Conservation (phyloP, 2,329 filamentous ascomycete genomes). For the Cordyceps tenuipes region DNA sequence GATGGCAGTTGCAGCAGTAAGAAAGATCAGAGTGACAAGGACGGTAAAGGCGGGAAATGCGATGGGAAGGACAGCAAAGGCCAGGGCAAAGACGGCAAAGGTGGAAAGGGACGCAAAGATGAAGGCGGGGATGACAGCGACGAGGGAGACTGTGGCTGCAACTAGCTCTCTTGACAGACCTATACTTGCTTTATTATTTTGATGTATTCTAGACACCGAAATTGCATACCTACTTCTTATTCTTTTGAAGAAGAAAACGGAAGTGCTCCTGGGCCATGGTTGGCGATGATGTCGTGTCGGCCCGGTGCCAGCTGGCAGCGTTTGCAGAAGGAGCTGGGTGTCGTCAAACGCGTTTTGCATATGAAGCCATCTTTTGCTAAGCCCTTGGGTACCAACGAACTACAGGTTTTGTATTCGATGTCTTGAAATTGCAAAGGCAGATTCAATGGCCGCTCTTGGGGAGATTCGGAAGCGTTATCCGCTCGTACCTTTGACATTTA, state of each 20-base stretch:
- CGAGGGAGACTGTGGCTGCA: conserved; percentile 10
- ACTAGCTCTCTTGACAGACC: not conserved
- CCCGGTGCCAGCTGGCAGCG: not conserved
- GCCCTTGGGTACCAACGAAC: not conserved
- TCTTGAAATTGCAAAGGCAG: not conserved
- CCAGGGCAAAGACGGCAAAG: not conserved
- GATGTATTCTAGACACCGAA: not conserved
- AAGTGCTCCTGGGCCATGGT: not conserved
- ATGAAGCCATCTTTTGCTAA: not conserved
- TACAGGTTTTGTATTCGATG: not conserved
- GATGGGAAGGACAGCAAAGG: conserved; percentile 1
- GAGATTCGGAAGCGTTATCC: conserved; percentile 28
- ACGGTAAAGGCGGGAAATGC: not conserved
- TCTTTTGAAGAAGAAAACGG: not conserved
- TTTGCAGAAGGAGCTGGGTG: not conserved
- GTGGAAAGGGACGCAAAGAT: not conserved
- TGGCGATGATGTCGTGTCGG: not conserved
- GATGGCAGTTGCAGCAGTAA: not conserved
- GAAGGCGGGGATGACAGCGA: not conserved
- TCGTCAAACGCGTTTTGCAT: not conserved
- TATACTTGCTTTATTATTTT: not conserved
- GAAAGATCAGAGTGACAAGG: not conserved
- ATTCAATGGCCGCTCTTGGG: conserved; percentile 10
- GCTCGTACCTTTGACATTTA: conserved; percentile 25
- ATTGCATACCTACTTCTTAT: not conserved